phyloP scores from a whole-genome alignment of 805 yeast species.

The Myxozyma vanderwaltii region DNA sequence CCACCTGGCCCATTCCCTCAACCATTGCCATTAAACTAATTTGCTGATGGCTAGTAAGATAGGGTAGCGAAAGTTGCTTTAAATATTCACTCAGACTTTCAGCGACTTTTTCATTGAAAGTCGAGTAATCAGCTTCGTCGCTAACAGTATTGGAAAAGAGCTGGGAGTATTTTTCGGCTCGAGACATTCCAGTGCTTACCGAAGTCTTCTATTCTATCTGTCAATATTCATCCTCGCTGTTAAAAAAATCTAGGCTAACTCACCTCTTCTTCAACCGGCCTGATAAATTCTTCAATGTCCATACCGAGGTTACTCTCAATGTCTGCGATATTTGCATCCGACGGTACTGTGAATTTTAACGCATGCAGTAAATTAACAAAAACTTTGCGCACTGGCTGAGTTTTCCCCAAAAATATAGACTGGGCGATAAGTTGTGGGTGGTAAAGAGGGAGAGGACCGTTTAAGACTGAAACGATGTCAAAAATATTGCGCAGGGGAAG shows the following conservation, averaged over 20 bases:
- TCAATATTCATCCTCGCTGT: background rate
- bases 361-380: slow-evolving; percentile 55
- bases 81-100: slow-evolving; percentile 59
- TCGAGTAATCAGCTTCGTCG: slow-evolving; percentile 17
- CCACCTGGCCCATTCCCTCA: slow-evolving; percentile 61
- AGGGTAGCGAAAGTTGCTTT: slow-evolving; percentile 68
- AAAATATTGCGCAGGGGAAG: slow-evolving; percentile 49
- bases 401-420: slow-evolving; percentile 62
- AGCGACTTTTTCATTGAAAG: slow-evolving; percentile 50
- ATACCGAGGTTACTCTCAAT: slow-evolving; percentile 39
- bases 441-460: slow-evolving; percentile 86
- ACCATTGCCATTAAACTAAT: slow-evolving; percentile 73
- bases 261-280: slow-evolving; percentile 17
- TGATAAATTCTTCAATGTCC: slow-evolving; percentile 40
- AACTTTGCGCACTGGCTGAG: slow-evolving; percentile 57
- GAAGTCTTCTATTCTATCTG: background rate
- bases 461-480: slow-evolving; percentile 71
- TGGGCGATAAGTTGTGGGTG: slow-evolving; percentile 90
- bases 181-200: slow-evolving; percentile 1
- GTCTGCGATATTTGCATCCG: slow-evolving; percentile 45
- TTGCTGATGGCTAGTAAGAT: slow-evolving; percentile 88
- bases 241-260: background rate
- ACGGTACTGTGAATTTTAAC: slow-evolving; percentile 56
- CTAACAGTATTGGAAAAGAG: slow-evolving; percentile 9
- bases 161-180: slow-evolving; percentile 24